Evolutionary conservation across 805 yeast genomes (phyloP).

Genomic region (Ogataea populi-albae): DNA sequence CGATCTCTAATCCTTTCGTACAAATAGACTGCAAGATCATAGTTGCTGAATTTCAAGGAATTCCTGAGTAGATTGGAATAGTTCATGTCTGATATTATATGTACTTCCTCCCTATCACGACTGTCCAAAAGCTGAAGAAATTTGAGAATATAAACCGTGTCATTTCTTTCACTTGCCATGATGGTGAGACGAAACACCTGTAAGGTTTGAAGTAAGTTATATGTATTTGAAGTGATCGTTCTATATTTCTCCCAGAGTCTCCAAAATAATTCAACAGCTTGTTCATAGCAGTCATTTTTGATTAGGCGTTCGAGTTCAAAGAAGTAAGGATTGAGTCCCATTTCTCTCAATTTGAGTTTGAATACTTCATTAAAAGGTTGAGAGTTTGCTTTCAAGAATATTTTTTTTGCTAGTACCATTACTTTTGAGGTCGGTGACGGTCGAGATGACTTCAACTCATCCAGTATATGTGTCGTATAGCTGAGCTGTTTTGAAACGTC

Average conservation of each 20-base stretch:
- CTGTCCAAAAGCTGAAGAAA: slow-evolving; percentile 10
- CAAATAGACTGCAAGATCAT: slow-evolving; percentile 3
- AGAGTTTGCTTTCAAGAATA: slow-evolving; percentile 13
- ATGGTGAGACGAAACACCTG: slow-evolving; percentile 16
- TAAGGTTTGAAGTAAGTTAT: slow-evolving; percentile 5
- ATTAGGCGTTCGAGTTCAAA: slow-evolving; percentile 22
- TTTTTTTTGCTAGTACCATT: slow-evolving; percentile 13
- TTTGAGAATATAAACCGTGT: slow-evolving; percentile 16
- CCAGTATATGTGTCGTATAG: slow-evolving; percentile 1
- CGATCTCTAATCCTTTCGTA: slow-evolving; percentile 3
- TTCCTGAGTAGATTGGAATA: slow-evolving; percentile 12
- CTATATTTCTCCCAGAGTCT: slow-evolving; percentile 4
- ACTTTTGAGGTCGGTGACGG: slow-evolving; percentile 3
- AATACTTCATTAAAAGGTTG: slow-evolving; percentile 13
- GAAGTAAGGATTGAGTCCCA: slow-evolving; percentile 8
- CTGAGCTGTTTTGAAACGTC: slow-evolving; percentile 3
- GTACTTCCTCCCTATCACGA: not conserved
- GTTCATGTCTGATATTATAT: slow-evolving; percentile 7
- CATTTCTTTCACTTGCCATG: slow-evolving; percentile 21
- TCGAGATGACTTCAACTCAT: not conserved
- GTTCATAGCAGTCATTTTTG: slow-evolving; percentile 20
- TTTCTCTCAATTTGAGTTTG: slow-evolving; percentile 5
- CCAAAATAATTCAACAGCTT: slow-evolving; percentile 23
- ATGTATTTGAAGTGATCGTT: not conserved
- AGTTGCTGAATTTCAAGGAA: slow-evolving; percentile 11